phyloP scores from a whole-genome alignment of 805 yeast species.

The Candida qinlingensis region DNA sequence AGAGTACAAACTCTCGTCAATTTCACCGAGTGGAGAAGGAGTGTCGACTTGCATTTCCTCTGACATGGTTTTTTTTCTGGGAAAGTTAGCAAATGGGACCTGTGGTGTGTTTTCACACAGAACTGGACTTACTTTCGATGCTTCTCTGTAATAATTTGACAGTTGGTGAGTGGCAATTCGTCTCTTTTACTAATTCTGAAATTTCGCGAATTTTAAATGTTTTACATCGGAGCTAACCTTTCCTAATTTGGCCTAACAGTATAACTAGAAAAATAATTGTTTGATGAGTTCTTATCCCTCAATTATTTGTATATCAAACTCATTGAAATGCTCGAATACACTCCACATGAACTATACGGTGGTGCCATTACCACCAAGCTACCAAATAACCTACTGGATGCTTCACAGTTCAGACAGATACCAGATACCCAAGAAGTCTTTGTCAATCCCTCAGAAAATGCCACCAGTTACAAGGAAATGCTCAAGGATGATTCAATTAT shows the following conservation, averaged over 20 bases:
- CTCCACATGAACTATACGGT: constrained; percentile 54
- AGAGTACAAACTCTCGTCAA: constrained; percentile 93
- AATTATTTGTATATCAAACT: too few relatives aligned
- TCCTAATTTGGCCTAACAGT: too few relatives aligned
- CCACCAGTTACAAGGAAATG: constrained; percentile 28
- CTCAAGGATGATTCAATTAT: constrained; percentile 50
- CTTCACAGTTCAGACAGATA: constrained; percentile 69
- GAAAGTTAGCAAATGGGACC: background rate
- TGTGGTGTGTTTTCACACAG: background rate
- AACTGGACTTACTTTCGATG: background rate
- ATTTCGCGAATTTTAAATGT: too few relatives aligned
- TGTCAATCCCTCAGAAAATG: constrained; percentile 38
- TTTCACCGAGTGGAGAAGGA: constrained; percentile 38
- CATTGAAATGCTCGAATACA: constrained; percentile 5
- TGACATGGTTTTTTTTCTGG: constrained; percentile 13
- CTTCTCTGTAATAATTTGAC: too few relatives aligned
- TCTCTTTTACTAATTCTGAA: too few relatives aligned
- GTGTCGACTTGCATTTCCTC: constrained; percentile 40
- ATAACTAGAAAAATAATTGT: too few relatives aligned
- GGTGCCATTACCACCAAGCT: constrained; percentile 66
- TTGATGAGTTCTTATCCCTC: too few relatives aligned
- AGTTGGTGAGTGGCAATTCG: background rate
- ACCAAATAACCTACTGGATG: constrained; percentile 67
- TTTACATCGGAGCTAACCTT: too few relatives aligned
- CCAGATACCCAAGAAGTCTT: constrained; percentile 96